A percentile compares a stretch with the other conserved stretches of the same genome.
These are phyloP conservation scores for Astragalus membranaceus DNA, from an alignment of 306 rosid genomes.

Conservation along the genomic window DNA sequence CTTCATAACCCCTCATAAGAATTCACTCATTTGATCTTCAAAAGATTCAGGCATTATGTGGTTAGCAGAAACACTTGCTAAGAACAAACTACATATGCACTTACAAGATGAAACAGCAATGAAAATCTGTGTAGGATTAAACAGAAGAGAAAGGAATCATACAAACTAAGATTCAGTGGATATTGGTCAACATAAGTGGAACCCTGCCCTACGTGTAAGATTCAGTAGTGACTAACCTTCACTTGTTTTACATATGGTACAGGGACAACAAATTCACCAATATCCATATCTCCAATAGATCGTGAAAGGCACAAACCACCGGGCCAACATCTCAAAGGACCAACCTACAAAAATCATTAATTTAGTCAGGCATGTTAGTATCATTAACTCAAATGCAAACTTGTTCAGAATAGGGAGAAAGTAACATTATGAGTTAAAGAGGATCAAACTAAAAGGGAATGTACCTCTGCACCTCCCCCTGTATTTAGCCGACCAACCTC, in stretches of 20 bases:
- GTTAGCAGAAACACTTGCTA: slow-evolving; percentile 9
- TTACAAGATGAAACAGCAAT: not conserved
- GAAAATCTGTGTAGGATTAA: not conserved
- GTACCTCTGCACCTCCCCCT: slow-evolving; percentile 99
- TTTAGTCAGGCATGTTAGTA: not conserved
- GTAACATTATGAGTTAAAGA: not conserved
- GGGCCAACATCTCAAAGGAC: slow-evolving; percentile 99
- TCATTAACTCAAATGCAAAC: not conserved
- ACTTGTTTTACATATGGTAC: slow-evolving; percentile 97
- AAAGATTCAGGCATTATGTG: not conserved
- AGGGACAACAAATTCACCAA: slow-evolving; percentile 93
- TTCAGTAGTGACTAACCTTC: slow-evolving; percentile 70
- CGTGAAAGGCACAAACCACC: slow-evolving; percentile 99
- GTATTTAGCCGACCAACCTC: slow-evolving; percentile 98
- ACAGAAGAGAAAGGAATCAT: not conserved
- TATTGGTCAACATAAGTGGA: not conserved
- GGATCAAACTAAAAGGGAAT: slow-evolving; percentile 6
- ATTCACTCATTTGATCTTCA: slow-evolving; percentile 8
- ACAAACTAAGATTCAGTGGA: no score
- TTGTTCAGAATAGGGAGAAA: not conserved
- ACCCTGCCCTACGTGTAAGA: slow-evolving; percentile 2
- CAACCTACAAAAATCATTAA: slow-evolving; percentile 47
- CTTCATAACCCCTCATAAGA: not conserved
- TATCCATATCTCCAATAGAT: slow-evolving; percentile 93
- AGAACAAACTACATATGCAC: not conserved